These are phyloP conservation scores for Solanum pimpinellifolium DNA, from an alignment of 257 asterid species.

Conservation along the genomic window DNA sequence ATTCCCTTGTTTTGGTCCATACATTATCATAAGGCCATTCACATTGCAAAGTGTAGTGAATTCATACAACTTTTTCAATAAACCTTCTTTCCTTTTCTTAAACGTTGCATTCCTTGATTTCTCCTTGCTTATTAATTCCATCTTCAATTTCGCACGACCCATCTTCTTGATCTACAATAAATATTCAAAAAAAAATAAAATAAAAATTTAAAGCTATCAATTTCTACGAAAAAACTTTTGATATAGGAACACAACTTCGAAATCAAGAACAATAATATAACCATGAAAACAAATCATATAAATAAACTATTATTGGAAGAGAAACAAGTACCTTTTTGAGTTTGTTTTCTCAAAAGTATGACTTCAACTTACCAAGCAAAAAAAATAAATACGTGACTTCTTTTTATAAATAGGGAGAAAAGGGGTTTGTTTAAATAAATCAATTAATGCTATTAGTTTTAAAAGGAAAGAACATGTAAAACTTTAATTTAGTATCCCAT, in stretches of 20 bases:
- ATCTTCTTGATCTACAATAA: conserved; percentile 1
- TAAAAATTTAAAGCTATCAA: not conserved
- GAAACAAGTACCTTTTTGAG: not conserved
- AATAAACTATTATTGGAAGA: not conserved
- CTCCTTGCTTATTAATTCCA: conserved; percentile 51
- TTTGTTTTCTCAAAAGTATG: not conserved
- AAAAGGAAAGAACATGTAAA: not conserved
- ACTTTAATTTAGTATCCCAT: not conserved
- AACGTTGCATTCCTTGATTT: conserved; percentile 36
- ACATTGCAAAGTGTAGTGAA: conserved; percentile 68
- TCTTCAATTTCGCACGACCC: conserved; percentile 65
- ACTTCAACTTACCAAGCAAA: not conserved
- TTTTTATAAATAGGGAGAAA: not conserved
- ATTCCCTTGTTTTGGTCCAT: conserved; percentile 27
- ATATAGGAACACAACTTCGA: not conserved
- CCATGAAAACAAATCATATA: not conserved
- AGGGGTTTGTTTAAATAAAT: not conserved
- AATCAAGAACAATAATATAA: not conserved
- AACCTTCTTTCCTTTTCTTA: conserved; percentile 62
- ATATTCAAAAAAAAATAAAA: not conserved
- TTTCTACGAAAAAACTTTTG: not conserved
- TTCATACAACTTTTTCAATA: conserved; percentile 43
- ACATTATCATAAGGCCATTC: conserved; percentile 50
- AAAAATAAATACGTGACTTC: not conserved
- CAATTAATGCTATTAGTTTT: not conserved